Evolutionary conservation across 148 eudicot species (phyloP).

Genomic region (Rhododendron vialii): DNA sequence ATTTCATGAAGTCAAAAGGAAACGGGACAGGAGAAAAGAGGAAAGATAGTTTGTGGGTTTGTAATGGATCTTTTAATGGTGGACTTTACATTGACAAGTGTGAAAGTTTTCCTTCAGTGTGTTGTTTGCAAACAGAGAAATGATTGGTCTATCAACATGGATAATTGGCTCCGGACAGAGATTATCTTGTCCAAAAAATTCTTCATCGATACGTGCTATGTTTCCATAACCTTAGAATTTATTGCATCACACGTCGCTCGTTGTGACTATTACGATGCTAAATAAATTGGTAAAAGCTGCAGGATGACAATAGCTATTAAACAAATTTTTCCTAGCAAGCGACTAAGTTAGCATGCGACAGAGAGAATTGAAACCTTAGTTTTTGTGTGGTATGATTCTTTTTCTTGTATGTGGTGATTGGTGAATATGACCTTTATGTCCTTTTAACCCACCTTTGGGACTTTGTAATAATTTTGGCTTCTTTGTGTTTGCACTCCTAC

Average conservation of each 20-base stretch:
- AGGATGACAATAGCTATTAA: background rate
- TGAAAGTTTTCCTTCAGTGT: too few relatives aligned
- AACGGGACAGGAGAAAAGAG: too few relatives aligned
- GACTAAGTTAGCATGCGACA: background rate
- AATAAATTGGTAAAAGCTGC: background rate
- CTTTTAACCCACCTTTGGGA: background rate
- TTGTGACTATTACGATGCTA: background rate
- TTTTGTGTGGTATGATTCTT: background rate
- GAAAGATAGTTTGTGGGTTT: too few relatives aligned
- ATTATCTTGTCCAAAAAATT: background rate
- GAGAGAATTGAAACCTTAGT: background rate
- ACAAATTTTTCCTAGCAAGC: background rate
- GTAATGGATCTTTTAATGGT: too few relatives aligned
- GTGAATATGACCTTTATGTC: background rate
- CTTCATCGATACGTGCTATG: background rate
- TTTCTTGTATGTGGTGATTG: background rate
- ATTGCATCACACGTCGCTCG: background rate
- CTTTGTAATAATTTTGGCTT: background rate
- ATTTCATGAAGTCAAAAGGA: too few relatives aligned
- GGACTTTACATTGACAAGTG: too few relatives aligned
- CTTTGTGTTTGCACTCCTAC: slow-evolving; percentile 10
- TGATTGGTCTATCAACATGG: background rate
- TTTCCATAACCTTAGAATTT: background rate
- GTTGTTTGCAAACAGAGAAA: background rate
- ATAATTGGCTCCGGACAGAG: background rate